Conservation (phyloP, 176 grass and related monocot genomes). For the barley (Hordeum vulgare) region DNA sequence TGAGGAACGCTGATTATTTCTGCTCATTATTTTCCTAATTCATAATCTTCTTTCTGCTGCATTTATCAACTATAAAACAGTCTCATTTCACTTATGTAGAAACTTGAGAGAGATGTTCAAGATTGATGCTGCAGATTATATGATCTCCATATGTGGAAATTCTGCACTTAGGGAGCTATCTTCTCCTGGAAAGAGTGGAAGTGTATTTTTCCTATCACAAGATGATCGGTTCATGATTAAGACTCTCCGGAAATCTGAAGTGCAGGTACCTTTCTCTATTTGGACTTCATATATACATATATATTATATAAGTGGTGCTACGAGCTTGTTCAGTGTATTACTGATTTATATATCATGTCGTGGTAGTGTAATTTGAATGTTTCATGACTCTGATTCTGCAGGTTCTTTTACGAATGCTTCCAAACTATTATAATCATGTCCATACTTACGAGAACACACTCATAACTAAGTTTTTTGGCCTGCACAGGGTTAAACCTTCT, state of each 20-base stretch:
- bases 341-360: not conserved
- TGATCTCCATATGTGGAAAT: constrained; percentile 97
- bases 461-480: constrained; percentile 99
- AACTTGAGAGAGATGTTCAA: constrained; percentile 99
- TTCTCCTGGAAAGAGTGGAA: constrained; percentile 98
- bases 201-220: constrained; percentile 98
- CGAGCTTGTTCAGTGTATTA: not conserved
- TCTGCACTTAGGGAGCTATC: constrained; percentile 87
- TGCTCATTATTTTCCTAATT: not conserved
- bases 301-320: not conserved
- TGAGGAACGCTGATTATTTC: not conserved
- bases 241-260: constrained; percentile 98
- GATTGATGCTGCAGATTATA: constrained; percentile 99
- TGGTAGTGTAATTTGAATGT: not conserved
- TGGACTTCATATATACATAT: not conserved
- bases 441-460: constrained; percentile 95
- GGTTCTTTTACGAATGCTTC: constrained; percentile 97
- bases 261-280: constrained; percentile 60
- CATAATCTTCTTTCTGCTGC: not conserved
- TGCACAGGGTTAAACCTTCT: constrained; percentile 95
- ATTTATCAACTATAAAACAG: not conserved
- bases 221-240: constrained; percentile 99
- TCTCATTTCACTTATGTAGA: constrained; percentile 42
- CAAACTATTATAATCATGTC: constrained; percentile 91
- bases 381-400: constrained; percentile 47